Evolutionary conservation across 164 flowering plant genomes (phyloP).

Genomic region (Kingdonia uniflora): DNA sequence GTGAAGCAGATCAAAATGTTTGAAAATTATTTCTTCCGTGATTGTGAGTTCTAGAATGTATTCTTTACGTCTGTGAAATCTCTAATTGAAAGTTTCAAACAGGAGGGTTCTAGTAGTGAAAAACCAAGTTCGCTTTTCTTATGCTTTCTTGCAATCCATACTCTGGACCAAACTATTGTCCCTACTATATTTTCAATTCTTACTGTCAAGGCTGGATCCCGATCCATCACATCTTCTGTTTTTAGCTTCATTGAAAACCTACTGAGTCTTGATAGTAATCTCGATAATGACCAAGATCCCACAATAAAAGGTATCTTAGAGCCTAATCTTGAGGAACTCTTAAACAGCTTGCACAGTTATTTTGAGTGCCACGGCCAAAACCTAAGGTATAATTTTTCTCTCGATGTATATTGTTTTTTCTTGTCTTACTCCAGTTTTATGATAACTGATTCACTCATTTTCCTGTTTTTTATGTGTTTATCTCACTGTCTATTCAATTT

Average conservation of each 20-base stretch:
- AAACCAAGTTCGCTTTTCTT: constrained; percentile 83
- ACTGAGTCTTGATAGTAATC: constrained; percentile 45
- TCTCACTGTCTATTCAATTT: too few relatives aligned
- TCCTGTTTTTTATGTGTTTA: too few relatives aligned
- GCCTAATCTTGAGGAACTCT: constrained; percentile 47
- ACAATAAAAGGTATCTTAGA: constrained; percentile 29
- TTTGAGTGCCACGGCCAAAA: constrained; percentile 27
- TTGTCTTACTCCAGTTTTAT: too few relatives aligned
- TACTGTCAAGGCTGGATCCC: constrained; percentile 50
- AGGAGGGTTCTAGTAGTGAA: constrained; percentile 83
- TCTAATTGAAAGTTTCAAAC: constrained; percentile 61
- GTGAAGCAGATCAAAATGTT: constrained; percentile 76
- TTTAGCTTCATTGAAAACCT: constrained; percentile 73
- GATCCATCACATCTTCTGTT: constrained; percentile 47
- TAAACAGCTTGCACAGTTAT: constrained; percentile 47
- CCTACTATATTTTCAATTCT: constrained; percentile 77
- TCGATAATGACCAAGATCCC: constrained; percentile 24
- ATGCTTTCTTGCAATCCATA: constrained; percentile 70
- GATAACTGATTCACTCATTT: too few relatives aligned
- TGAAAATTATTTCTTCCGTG: constrained; percentile 56
- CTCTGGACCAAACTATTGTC: constrained; percentile 55
- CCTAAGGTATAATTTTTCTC: constrained; percentile 38
- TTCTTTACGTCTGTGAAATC: constrained; percentile 66
- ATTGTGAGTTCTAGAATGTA: constrained; percentile 61
- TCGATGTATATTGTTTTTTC: too few relatives aligned